phyloP scores from a whole-genome alignment of 2,329 filamentous ascomycete genomes.

The Penicillium sp. region DNA sequence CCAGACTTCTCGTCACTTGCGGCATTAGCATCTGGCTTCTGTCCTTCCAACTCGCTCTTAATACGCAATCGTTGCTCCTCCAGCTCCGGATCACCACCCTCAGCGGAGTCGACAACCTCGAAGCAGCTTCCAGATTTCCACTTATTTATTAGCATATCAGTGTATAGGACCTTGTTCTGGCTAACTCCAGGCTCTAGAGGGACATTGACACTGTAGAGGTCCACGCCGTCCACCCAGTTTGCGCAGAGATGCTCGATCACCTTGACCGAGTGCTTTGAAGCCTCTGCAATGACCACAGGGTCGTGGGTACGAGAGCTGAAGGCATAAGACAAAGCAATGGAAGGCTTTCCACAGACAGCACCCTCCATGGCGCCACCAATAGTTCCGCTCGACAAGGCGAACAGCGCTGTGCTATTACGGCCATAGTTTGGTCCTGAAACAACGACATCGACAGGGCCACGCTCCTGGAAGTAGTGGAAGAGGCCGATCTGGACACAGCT shows the following conservation, averaged over 20 bases:
- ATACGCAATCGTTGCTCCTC: constrained; percentile 74
- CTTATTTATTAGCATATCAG: constrained; percentile 83
- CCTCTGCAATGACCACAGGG: constrained; percentile 73
- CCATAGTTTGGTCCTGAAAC: constrained; percentile 82
- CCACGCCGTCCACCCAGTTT: constrained; percentile 72
- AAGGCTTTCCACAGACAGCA: constrained; percentile 65
- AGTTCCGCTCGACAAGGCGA: constrained; percentile 74
- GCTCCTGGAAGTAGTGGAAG: constrained; percentile 73
- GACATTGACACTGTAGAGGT: constrained; percentile 90
- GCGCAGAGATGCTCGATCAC: constrained; percentile 76
- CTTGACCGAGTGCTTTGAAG: constrained; percentile 69
- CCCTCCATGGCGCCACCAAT: constrained; percentile 76
- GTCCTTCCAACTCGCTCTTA: constrained; percentile 51
- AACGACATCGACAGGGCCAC: constrained; percentile 71
- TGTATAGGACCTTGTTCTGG: constrained; percentile 72
- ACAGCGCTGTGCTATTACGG: constrained; percentile 76
- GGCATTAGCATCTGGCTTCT: constrained; percentile 21
- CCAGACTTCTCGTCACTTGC: constrained; percentile 27
- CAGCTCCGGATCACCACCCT: constrained; percentile 59
- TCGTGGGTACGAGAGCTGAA: constrained; percentile 87
- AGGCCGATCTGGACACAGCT: constrained; percentile 80
- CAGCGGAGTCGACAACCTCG: constrained; percentile 68
- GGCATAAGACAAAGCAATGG: constrained; percentile 85
- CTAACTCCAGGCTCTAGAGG: constrained; percentile 77
- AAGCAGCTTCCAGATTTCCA: constrained; percentile 88